Percentiles rank a stretch among this genome's conserved stretches.
Conservation (phyloP, 495 filamentous ascomycete species). For the Podospora pseudocomata region DNA sequence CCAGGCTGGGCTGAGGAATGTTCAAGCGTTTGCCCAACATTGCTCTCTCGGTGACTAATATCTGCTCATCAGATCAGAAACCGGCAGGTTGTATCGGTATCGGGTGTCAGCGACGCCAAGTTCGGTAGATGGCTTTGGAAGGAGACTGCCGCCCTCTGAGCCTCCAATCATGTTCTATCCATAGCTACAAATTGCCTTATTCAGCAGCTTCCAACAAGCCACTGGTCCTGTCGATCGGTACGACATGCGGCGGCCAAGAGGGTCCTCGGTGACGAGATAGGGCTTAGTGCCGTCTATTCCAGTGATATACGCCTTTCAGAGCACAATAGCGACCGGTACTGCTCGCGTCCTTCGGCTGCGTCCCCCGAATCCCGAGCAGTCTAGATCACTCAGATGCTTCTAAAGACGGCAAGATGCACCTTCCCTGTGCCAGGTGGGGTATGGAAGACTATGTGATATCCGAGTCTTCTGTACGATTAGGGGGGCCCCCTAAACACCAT, state of each 20-base stretch:
- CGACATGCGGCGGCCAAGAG: neutral
- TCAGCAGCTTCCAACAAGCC: neutral
- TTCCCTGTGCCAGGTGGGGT: neutral
- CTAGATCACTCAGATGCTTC: neutral
- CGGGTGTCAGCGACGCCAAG: neutral
- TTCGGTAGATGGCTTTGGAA: constrained; percentile 6
- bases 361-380: neutral
- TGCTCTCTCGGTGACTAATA: neutral
- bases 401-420: neutral
- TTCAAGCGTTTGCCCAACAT: neutral
- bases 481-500: neutral
- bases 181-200: neutral
- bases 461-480: neutral
- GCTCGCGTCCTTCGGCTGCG: neutral
- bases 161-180: neutral
- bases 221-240: constrained; percentile 6
- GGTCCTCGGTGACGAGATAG: constrained; percentile 22
- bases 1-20: neutral
- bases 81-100: constrained; percentile 16
- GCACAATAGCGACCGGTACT: neutral
- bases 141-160: neutral
- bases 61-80: neutral
- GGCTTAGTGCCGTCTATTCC: constrained; percentile 20
- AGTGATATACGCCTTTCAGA: neutral
- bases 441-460: neutral